Evolutionary conservation across 495 filamentous ascomycete genomes (phyloP).

Genomic region (Hyaloscypha bicolor): DNA sequence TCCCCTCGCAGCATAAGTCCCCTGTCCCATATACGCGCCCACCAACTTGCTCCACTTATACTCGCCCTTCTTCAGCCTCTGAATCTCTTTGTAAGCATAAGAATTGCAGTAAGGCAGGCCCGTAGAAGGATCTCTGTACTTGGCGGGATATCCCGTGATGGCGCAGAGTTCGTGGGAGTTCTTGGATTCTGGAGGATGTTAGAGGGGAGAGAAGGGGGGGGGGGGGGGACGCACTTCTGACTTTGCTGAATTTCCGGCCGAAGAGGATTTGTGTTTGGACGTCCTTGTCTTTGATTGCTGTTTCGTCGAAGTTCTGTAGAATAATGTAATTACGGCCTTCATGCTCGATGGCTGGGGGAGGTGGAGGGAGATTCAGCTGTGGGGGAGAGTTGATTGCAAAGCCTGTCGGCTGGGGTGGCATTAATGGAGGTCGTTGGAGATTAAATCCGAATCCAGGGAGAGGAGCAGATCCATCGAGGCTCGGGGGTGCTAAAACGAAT

Average conservation of each 20-base stretch:
- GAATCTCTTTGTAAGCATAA: slow-evolving; percentile 74
- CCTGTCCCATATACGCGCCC: slow-evolving; percentile 72
- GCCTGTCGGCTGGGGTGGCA: slow-evolving; percentile 17
- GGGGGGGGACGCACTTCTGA: slow-evolving; percentile 45
- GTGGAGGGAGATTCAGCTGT: slow-evolving; percentile 17
- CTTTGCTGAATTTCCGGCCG: slow-evolving; percentile 53
- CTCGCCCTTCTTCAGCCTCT: slow-evolving; percentile 62
- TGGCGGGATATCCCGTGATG: slow-evolving; percentile 78
- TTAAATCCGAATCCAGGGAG: slow-evolving; percentile 30
- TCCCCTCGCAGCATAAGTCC: slow-evolving; percentile 60
- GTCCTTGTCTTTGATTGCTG: slow-evolving; percentile 54
- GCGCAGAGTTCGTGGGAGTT: slow-evolving; percentile 58
- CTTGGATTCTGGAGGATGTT: slow-evolving; percentile 42
- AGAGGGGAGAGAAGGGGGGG: slow-evolving; percentile 7
- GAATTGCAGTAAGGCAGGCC: slow-evolving; percentile 74
- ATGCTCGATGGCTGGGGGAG: slow-evolving; percentile 32
- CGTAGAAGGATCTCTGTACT: slow-evolving; percentile 76
- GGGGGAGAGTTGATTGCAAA: slow-evolving; percentile 15
- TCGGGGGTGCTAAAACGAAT: slow-evolving; percentile 31
- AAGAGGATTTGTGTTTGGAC: slow-evolving; percentile 58
- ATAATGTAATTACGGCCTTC: slow-evolving; percentile 47
- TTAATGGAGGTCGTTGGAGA: slow-evolving; percentile 11
- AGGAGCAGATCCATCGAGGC: slow-evolving; percentile 33
- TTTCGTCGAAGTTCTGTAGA: slow-evolving; percentile 57
- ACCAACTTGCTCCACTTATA: slow-evolving; percentile 77